Base-by-base conservation (phyloP, 2,329 filamentous ascomycete species). In the Lachnellula cervina region DNA sequence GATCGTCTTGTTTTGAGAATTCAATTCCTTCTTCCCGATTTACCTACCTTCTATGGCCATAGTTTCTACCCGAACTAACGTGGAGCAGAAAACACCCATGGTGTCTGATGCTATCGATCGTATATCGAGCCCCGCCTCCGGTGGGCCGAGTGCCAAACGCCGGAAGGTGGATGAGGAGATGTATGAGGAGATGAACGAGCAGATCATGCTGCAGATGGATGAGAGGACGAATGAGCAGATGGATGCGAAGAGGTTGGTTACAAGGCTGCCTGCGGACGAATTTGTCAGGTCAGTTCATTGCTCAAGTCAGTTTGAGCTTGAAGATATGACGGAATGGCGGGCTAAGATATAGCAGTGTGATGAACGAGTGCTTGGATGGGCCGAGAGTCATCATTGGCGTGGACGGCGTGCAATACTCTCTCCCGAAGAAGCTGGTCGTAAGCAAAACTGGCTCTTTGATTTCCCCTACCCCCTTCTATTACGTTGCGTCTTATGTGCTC, bases 351-450 rank as follows among this genome's bases (percentile, higher is more conserved):
- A 17, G 34, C 17, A 25, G 43, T 34, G 5, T n/a, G 2, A 51
- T 37, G 35, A 38, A 5, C 21, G 35, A 60, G 48, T 25, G 42
- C 4, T 49, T 52, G 7, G 4, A 23, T 3, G 48, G 52, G 3
- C 43, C 56, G 5, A n/a, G 49, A n/a, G 57, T 60, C 28, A 44
- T 35, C 6, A 23, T 61, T n/a, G 2, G 23, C 9, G 53, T 62
- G 9, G 48, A 55, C 5, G 51, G 38, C 14, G 8, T 19, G 1
- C 13, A 19, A 11, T 60, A 56, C 43, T 42, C 37, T 1, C 19
- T 62, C 1, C 54, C 54, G 1, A 62, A 62, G 21, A 17, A 37
- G 4, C 47, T 62, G 5, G 42, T 63, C 16, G 23, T 25, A 25
- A 25, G 23, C 3, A 25, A 3, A 25, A 25, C 23, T 25, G 23